Evolutionary conservation across 2,329 filamentous ascomycete genomes (phyloP), one percentile per base, ranked within the genome.

Genomic region (Arthrobotrys entomopaga): DNA sequence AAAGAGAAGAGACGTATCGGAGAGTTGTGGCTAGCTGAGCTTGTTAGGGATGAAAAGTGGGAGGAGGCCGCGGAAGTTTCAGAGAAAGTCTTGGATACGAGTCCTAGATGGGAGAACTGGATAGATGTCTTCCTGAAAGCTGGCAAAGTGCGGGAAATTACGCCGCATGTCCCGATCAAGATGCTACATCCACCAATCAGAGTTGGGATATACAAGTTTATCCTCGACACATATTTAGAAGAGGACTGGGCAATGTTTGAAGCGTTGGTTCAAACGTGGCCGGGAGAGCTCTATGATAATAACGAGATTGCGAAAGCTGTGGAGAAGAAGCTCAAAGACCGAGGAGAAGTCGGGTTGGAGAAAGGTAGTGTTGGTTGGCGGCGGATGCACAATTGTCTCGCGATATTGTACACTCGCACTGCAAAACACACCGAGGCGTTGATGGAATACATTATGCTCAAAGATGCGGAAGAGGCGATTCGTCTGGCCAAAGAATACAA

Each of bases 61-160:
- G 80, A 81, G 7, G 84, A 86, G 67, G 95, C 95, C 4, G 94
- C 92, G 0, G 85, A 90, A 78, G 85, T 96, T 2, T 94, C 93
- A 70, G 91, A 90, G 13, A 92, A 90, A 79, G 93, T 97, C 0
- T 84, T 99, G 0, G 88, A 88, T 49, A 92, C 90, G 0, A 88
- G 92, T 0, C 85, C 90, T 54, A 85, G 90, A 77, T 99, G 95
- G 95, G 93, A 98, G 82, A 92, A 96, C 79, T 98, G 94, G 93
- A 90, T 96, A 3, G 96, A 91, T 88, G 90, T 88, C 0, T 99
- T 99, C 82, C 92, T 93, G 6, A 90, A 92, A 46, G 90, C 91
- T 1, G 87, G 91, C 76, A 92, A 89, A 79, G 92, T 96, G 78
- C 92, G 97, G 80, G 93, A 97, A 78, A 97, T 99, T 74, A 90